A percentile compares a stretch with the other conserved stretches of the same genome.
These are phyloP conservation scores for Vanrija pseudolonga DNA, from an alignment of 1,284 basidiomycete genomes.

Conservation along the genomic window DNA sequence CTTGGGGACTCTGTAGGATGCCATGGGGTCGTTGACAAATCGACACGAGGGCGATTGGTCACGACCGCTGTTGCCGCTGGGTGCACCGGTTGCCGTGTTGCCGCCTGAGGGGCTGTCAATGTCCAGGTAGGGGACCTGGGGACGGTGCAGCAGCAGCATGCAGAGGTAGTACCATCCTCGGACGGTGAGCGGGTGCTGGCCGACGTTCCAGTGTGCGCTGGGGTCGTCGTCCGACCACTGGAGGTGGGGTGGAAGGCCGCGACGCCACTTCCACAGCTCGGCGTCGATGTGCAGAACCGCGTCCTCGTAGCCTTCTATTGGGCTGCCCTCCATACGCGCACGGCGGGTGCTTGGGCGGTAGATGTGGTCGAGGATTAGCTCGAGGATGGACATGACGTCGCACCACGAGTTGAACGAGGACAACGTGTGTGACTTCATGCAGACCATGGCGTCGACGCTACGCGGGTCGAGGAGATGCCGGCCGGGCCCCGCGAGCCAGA, in stretches of 20 bases:
- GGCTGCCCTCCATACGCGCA: conserved; percentile 15
- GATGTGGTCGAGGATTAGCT: conserved; percentile 15
- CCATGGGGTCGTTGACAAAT: neutral
- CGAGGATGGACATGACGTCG: conserved; percentile 17
- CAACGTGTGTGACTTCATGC: conserved; percentile 13
- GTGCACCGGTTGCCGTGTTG: neutral
- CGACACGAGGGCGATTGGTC: neutral
- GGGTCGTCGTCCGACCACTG: conserved; percentile 17
- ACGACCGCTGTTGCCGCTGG: neutral
- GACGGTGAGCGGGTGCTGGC: conserved; percentile 12
- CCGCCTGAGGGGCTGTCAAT: neutral
- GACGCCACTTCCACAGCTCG: conserved; percentile 15
- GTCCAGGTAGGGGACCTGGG: conserved; percentile 18
- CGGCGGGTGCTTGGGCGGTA: conserved; percentile 18
- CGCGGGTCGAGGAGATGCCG: conserved; percentile 6
- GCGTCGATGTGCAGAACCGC: conserved; percentile 13
- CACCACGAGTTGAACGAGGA: conserved; percentile 14
- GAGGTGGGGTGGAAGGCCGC: conserved; percentile 8
- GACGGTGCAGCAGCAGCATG: conserved; percentile 16
- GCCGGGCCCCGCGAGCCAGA: conserved; percentile 13
- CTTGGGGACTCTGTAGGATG: conserved; percentile 4
- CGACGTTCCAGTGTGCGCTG: conserved; percentile 8
- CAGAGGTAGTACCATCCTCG: conserved; percentile 18
- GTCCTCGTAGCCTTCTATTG: conserved; percentile 18
- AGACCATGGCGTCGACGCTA: conserved; percentile 11